Evolutionary conservation across 1,284 basidiomycete species (phyloP), one percentile per base, ranked within the genome.

Genomic region (Sphagnurus paluster): DNA sequence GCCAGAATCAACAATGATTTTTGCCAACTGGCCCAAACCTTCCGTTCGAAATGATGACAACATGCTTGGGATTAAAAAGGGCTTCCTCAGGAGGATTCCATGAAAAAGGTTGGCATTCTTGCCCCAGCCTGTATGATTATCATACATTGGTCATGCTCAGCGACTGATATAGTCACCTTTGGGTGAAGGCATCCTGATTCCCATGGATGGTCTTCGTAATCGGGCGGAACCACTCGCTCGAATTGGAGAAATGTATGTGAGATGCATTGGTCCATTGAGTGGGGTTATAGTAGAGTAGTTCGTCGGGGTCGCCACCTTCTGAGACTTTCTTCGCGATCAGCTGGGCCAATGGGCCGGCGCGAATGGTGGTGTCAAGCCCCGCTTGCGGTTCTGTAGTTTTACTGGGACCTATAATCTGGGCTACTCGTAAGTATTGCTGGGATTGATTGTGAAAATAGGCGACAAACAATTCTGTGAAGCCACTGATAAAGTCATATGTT

Each of bases 11-110:
- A n/a, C n/a, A n/a, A n/a, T n/a, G n/a, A n/a, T n/a, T n/a, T n/a
- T n/a, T n/a, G n/a, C n/a, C n/a, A n/a, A n/a, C n/a, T n/a, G n/a
- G n/a, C n/a, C n/a, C n/a, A n/a, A n/a, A n/a, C 68, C 72, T 67
- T 45, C 77, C 79, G 50, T 83, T 82, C n/a, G 72, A 76, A 3
- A 82, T 69, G 45, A 84, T 77, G 6, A 69, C 77, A 17, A 80
- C 74, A 48, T 78, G 73, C 53, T 67, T 65, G 5, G 74, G 63
- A 39, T 75, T 68, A 54, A 84, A 84, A 14, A 83, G 60, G 9
- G 69, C 68, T 46, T 67, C 63, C 6, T 61, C 55, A 2, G 78
- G 78, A 28, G 76, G 68, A 9, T 56, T 58, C 45, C 66, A 58
- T 36, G 64, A 60, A 58, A 77, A 80, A 14, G 78, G 77, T 52